Conservation (phyloP, 768 basidiomycete species). For the Boletus coccyginus region DNA sequence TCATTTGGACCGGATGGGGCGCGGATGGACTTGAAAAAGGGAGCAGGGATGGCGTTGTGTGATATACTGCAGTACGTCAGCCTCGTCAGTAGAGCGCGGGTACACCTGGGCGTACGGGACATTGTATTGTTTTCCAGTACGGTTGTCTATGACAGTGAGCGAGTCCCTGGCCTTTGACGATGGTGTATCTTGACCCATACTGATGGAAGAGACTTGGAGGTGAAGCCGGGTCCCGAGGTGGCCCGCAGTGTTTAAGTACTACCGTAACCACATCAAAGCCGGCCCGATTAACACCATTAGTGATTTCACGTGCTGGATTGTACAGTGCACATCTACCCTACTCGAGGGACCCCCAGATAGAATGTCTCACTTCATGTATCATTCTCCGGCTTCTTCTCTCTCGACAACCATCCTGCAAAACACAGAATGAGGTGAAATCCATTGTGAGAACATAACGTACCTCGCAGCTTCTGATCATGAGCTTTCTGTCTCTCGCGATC, state of each 20-base stretch:
- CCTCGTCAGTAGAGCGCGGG: not conserved
- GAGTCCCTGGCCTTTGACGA: conserved; percentile 22
- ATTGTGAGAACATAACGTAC: conserved; percentile 32
- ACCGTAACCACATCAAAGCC: not conserved
- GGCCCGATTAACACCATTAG: not conserved
- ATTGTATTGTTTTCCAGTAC: conserved; percentile 75
- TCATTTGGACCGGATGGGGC: conserved; percentile 57
- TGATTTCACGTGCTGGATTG: conserved; percentile 10
- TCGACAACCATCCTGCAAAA: conserved; percentile 30
- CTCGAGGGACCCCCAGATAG: not conserved
- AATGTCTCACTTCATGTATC: conserved; percentile 1
- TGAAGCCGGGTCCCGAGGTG: not conserved
- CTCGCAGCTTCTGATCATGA: conserved; percentile 73
- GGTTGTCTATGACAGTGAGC: conserved; percentile 77
- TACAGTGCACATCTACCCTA: conserved; percentile 15
- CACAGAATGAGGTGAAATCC: conserved; percentile 1
- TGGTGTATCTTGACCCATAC: conserved; percentile 28
- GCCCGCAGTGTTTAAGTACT: not conserved
- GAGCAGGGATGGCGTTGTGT: conserved; percentile 77
- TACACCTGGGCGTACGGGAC: conserved; percentile 55
- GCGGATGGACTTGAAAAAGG: conserved; percentile 75
- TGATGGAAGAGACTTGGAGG: not conserved
- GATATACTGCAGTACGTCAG: conserved; percentile 50
- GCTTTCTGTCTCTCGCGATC: conserved; percentile 67
- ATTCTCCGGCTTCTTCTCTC: conserved; percentile 27